Percentiles rank a stretch among this genome's conserved stretches.
These are phyloP conservation scores for Melastoma candidum DNA, from an alignment of 441 rosid species.

Conservation along the genomic window DNA sequence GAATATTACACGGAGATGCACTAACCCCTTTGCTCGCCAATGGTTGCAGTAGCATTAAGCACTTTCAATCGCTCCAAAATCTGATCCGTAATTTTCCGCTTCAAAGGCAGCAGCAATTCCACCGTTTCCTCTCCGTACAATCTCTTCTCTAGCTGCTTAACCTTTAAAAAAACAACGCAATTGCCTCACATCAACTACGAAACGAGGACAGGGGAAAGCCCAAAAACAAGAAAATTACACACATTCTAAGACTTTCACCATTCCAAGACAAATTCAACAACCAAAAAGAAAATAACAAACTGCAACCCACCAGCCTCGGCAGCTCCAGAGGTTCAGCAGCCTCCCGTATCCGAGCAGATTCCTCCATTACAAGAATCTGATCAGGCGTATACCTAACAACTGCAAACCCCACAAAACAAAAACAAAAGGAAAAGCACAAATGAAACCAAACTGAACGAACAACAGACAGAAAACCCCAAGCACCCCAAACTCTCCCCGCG, in stretches of 20 bases:
- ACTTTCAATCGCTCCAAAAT: conserved; percentile 48
- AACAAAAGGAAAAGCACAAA: not conserved
- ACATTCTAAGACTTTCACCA: no score
- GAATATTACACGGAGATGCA: not conserved
- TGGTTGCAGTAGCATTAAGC: conserved; percentile 33
- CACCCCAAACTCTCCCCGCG: no score
- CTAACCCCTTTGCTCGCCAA: conserved; percentile 55
- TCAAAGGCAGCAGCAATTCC: conserved; percentile 45
- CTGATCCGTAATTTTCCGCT: conserved; percentile 57
- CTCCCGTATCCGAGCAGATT: conserved; percentile 74
- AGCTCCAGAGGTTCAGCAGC: conserved; percentile 53
- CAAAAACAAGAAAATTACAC: no score
- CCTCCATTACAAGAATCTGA: conserved; percentile 89
- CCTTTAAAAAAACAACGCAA: conserved; percentile 24
- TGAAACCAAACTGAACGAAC: not conserved
- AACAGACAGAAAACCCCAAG: not conserved
- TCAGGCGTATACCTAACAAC: conserved; percentile 65
- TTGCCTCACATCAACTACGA: not conserved
- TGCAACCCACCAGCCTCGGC: conserved; percentile 41
- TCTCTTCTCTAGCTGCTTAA: conserved; percentile 50
- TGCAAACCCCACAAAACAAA: conserved; percentile 13
- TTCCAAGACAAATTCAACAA: not conserved
- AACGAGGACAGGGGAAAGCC: no score
- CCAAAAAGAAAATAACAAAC: not conserved
- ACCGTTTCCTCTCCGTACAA: conserved; percentile 25